Base-by-base conservation (phyloP, 1,284 basidiomycete species). In the Puccinia horiana region DNA sequence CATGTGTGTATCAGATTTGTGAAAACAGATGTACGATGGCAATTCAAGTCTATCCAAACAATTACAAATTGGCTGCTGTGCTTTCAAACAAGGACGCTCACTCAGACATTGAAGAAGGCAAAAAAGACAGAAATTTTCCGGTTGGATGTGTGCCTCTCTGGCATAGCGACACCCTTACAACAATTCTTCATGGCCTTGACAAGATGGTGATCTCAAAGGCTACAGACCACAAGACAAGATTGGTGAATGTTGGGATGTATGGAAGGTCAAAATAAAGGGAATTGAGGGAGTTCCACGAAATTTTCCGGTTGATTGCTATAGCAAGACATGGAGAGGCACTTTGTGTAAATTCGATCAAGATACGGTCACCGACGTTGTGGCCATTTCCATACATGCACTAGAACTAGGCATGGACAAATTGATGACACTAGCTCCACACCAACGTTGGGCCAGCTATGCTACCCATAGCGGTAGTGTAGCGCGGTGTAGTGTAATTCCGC, bases 301-400 rank as follows among this genome's bases (percentile, higher is more conserved):
- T 67, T n/a, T 67, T 37, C 65, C 65, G 42, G 23, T 40, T 11
- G 65, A 67, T 67, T 37, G 16, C 35, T 67, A 67, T n/a, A 23
- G 8, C 23, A 26, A 23, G 12, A 3, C n/a, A 5, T 67, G 65
- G 65, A 5, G 65, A 18, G 23, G 40, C 1, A 32, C 35, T 67
- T 40, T 67, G 37, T 23, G 35, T 20, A 67, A 67, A 67, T 67
- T 67, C 29, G 42, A 67, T 8, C 65, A 42, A 23, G 65, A 67
- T 42, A 67, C 65, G 5, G 65, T 67, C 40, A 40, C 65, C 32
- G 20, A 67, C 16, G 16, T 23, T 14, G 2, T 8, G 0, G 9
- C 56, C 56, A 26, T 58, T 58, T 29, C n/a, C 3, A 26, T 29
- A 1, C 6, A 29, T 1, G 26, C 26, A 1, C 26, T 29, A 26